phyloP scores from a whole-genome alignment of 208 protist genomes.

The Crithidia thermophila region DNA sequence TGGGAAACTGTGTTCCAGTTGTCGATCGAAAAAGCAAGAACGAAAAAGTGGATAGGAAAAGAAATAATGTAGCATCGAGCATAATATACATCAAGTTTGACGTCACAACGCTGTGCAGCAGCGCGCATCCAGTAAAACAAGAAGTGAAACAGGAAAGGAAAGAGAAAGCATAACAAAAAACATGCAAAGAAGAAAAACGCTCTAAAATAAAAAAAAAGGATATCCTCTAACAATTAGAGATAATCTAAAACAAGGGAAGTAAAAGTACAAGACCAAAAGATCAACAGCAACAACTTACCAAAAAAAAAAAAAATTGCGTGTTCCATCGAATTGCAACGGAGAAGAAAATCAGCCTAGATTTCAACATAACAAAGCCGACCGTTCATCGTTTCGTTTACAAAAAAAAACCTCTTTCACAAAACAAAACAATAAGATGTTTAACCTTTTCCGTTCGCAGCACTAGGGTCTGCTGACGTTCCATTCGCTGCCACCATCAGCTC shows the following conservation, averaged over 20 bases:
- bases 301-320: background rate
- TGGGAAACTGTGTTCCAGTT: no score
- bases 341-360: no score
- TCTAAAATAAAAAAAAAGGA: constrained; percentile 1
- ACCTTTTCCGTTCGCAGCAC: background rate
- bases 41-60: background rate
- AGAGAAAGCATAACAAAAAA: background rate
- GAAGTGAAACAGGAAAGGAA: background rate
- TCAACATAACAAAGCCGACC: background rate
- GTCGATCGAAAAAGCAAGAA: background rate
- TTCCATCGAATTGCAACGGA: no score
- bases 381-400: no score
- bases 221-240: background rate
- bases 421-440: background rate
- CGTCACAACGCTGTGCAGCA: no score
- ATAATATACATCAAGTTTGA: no score
- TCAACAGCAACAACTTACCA: background rate
- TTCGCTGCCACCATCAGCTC: constrained; percentile 13
- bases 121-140: background rate
- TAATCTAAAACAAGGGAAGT: background rate
- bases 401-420: background rate
- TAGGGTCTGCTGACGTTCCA: background rate
- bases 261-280: background rate
- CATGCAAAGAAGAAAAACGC: background rate
- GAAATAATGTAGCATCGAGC: background rate